Base-by-base conservation (phyloP, 2,329 filamentous ascomycete species). In the Chrysoporthe cubensis region DNA sequence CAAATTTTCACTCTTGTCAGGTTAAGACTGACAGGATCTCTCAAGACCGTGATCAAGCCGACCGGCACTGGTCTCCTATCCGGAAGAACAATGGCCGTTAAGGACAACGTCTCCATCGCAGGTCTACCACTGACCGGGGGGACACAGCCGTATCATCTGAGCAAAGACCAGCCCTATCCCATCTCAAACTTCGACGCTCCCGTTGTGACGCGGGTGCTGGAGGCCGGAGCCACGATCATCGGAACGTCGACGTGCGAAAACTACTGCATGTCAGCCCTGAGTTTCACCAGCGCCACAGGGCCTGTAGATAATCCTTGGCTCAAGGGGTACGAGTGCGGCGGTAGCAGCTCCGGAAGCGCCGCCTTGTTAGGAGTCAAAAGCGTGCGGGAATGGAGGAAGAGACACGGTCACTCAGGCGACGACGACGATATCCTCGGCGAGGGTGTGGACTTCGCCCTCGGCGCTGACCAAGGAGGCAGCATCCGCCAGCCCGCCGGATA, bases 401-500 rank as follows among this genome's bases (percentile, higher is more conserved):
- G 14, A 54, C 50, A 54, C 71, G 68, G 62, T 5, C 14, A 1
- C 50, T 7, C 50, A 5, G 67, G 66, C 46, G 58, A 68, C 11
- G 44, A 60, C 2, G 32, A 48, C 37, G 54, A 34, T 37, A 34
- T 32, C 14, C 65, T 71, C 2, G 77, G 77, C 21, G 72, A 77
- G 40, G 73, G 73, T 34, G 72, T 74, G 1, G 77, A 78, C 40
- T 66, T 80, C 4, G 79, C 78, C 4, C 75, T 79, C 40, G 79
- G 80, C 18, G 77, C 75, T 26, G 79, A 81, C 64, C 79, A 80
- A 64, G 79, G 75, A 14, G 79, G 78, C 6, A 79, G 77, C 3
- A 77, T 80, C 9, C 74, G 79, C 13, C 68, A 79, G 70, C 80
- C 80, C 0, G 76, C 80, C 1, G 74, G 79, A 0, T 80, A 79